Evolutionary conservation across 495 filamentous ascomycete species (phyloP).

Genomic region (Clohesyomyces aquaticus): DNA sequence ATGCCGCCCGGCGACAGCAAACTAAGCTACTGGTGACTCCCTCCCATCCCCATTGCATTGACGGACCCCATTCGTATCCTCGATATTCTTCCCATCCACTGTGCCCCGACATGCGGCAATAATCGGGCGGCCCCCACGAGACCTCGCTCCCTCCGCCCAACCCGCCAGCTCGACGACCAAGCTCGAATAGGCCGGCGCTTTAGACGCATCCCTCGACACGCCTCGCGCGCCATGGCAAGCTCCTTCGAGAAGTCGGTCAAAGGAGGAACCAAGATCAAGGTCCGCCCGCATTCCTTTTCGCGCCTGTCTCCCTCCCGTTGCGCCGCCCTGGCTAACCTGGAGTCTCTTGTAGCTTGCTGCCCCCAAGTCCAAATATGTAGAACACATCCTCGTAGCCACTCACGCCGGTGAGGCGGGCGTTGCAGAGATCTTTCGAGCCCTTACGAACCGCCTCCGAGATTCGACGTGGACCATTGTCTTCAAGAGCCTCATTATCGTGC

Average conservation of each 20-base stretch:
- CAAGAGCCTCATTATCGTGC: constrained; percentile 92
- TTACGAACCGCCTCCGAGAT: constrained; percentile 86
- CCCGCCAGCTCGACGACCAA: constrained; percentile 1
- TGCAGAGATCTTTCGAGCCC: constrained; percentile 89
- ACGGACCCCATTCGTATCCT: constrained; percentile 4
- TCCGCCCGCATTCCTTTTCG: constrained; percentile 45
- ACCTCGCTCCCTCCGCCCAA: constrained; percentile 1
- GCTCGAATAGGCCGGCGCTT: constrained; percentile 4
- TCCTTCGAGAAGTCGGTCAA: constrained; percentile 55
- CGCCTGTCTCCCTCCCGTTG: neutral
- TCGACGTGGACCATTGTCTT: constrained; percentile 98
- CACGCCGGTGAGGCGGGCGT: constrained; percentile 94
- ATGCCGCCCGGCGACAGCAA: too few species aligned
- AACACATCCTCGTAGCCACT: constrained; percentile 94
- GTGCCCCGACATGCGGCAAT: constrained; percentile 21
- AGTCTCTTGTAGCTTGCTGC: constrained; percentile 71
- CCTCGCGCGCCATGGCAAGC: constrained; percentile 44
- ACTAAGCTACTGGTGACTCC: neutral
- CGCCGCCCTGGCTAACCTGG: constrained; percentile 6
- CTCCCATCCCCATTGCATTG: neutral
- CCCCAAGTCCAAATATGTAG: constrained; percentile 99
- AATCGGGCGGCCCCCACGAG: constrained; percentile 11
- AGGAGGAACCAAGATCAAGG: constrained; percentile 71
- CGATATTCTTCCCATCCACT: constrained; percentile 24
- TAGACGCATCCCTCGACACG: neutral